phyloP scores from a whole-genome alignment of 2,329 filamentous ascomycete genomes.

The Claviceps pazoutovae region DNA sequence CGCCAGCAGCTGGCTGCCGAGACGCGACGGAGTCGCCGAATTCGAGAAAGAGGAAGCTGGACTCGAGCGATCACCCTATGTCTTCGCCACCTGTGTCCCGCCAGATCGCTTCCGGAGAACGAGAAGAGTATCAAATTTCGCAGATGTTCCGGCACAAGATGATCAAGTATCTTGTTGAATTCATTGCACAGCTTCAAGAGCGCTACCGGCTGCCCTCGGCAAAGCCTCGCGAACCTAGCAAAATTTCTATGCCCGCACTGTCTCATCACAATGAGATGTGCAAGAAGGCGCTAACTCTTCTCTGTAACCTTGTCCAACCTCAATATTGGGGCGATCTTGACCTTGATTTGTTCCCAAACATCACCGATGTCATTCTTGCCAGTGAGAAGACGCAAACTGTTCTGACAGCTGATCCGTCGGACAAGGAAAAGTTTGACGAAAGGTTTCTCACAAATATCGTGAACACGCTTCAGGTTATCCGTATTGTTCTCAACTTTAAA shows the following conservation, averaged over 20 bases:
- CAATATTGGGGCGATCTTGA: constrained; percentile 88
- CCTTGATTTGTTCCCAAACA: constrained; percentile 79
- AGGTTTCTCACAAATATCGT: constrained; percentile 79
- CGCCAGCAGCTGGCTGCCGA: constrained; percentile 14
- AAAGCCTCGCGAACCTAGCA: constrained; percentile 43
- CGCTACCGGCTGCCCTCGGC: constrained; percentile 64
- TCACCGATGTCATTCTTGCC: constrained; percentile 72
- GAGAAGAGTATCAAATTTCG: constrained; percentile 55
- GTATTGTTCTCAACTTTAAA: constrained; percentile 78
- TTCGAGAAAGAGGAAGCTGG: constrained; percentile 62
- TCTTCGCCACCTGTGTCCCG: constrained; percentile 40
- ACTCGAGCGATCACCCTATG: constrained; percentile 37
- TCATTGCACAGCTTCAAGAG: constrained; percentile 82
- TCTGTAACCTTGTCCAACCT: constrained; percentile 73
- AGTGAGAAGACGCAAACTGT: constrained; percentile 59
- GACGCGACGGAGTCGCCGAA: constrained; percentile 55
- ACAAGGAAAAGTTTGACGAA: constrained; percentile 64
- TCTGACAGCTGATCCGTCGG: constrained; percentile 42
- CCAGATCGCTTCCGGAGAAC: constrained; percentile 29
- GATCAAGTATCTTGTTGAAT: constrained; percentile 89
- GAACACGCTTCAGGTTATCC: constrained; percentile 85
- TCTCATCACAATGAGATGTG: constrained; percentile 61
- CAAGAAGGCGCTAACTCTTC: constrained; percentile 67
- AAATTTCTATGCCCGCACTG: constrained; percentile 31
- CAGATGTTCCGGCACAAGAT: constrained; percentile 58